phyloP scores from a whole-genome alignment of 1,284 basidiomycete genomes.

The Naganishia sp. region DNA sequence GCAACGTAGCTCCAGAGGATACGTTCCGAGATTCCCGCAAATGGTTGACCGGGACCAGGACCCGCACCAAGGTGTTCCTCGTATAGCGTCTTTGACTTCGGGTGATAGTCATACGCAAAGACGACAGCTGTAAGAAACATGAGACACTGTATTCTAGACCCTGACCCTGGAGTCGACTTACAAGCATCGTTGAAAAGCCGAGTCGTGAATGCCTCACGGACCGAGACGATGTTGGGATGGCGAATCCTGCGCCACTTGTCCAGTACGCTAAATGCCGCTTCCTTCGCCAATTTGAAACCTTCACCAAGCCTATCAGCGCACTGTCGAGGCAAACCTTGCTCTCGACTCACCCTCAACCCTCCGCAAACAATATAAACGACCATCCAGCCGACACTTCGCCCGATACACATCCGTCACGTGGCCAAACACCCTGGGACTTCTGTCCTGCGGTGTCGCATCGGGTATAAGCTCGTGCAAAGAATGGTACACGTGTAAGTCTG shows the following conservation, averaged over 20 bases:
- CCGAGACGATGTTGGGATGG: constrained; percentile 82
- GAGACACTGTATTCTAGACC: not conserved
- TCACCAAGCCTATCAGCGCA: constrained; percentile 36
- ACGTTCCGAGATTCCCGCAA: constrained; percentile 66
- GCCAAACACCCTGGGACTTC: constrained; percentile 69
- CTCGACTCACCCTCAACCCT: constrained; percentile 75
- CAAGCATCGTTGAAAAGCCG: constrained; percentile 89
- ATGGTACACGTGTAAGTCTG: constrained; percentile 89
- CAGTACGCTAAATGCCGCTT: constrained; percentile 77
- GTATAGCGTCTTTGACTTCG: constrained; percentile 78
- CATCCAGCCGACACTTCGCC: constrained; percentile 76
- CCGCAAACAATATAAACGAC: constrained; percentile 73
- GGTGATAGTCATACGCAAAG: constrained; percentile 88
- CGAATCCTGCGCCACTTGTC: constrained; percentile 84
- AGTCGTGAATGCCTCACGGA: constrained; percentile 94
- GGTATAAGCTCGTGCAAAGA: constrained; percentile 69
- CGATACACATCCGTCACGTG: constrained; percentile 76
- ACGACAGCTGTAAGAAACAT: constrained; percentile 69
- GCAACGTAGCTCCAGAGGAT: constrained; percentile 91
- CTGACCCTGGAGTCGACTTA: constrained; percentile 54
- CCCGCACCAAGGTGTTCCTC: constrained; percentile 61
- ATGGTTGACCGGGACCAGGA: constrained; percentile 32
- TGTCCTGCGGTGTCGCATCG: constrained; percentile 49
- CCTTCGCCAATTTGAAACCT: constrained; percentile 82
- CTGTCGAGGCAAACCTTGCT: not conserved